Evolutionary conservation across 176 grass and related monocot species (phyloP).

Genomic region (Ensete ventricosum): DNA sequence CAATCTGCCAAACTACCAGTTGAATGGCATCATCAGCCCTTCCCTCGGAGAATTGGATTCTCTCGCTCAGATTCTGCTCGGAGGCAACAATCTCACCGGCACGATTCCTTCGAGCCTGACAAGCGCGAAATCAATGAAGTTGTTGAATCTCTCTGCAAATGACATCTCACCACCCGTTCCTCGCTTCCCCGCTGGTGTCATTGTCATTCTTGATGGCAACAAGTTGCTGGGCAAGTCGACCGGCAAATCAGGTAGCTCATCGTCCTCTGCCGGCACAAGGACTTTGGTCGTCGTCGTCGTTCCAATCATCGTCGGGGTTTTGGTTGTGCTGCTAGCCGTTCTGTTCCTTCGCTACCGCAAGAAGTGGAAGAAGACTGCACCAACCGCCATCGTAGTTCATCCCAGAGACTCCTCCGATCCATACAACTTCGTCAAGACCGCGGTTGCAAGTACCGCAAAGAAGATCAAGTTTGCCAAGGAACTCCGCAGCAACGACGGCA

Average conservation of each 20-base stretch:
- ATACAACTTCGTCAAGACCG: constrained; percentile 47
- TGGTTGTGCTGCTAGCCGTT: neutral
- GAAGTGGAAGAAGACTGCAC: constrained; percentile 18
- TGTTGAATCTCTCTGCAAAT: constrained; percentile 54
- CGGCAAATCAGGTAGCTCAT: no score
- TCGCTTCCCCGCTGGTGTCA: constrained; percentile 24
- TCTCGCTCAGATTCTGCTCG: constrained; percentile 36
- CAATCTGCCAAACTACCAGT: constrained; percentile 29
- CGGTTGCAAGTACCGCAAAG: constrained; percentile 22
- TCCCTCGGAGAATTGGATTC: constrained; percentile 35
- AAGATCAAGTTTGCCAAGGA: constrained; percentile 13
- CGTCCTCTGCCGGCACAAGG: neutral
- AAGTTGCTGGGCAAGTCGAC: no score
- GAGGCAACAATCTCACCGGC: constrained; percentile 47
- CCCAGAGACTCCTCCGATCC: constrained; percentile 38
- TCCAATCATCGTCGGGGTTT: constrained; percentile 22
- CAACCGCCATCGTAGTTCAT: constrained; percentile 44
- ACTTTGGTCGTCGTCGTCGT: constrained; percentile 27
- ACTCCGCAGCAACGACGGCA: constrained; percentile 20
- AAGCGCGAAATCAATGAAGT: constrained; percentile 30
- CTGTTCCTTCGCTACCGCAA: constrained; percentile 18
- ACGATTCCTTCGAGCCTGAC: constrained; percentile 43
- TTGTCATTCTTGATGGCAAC: constrained; percentile 34
- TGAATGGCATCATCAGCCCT: constrained; percentile 57
- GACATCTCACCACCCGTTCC: constrained; percentile 47